A percentile compares a stretch with the other conserved stretches of the same genome.
Conservation (phyloP, 352 stramenopile genomes). For the Phytophthora pistaciae region DNA sequence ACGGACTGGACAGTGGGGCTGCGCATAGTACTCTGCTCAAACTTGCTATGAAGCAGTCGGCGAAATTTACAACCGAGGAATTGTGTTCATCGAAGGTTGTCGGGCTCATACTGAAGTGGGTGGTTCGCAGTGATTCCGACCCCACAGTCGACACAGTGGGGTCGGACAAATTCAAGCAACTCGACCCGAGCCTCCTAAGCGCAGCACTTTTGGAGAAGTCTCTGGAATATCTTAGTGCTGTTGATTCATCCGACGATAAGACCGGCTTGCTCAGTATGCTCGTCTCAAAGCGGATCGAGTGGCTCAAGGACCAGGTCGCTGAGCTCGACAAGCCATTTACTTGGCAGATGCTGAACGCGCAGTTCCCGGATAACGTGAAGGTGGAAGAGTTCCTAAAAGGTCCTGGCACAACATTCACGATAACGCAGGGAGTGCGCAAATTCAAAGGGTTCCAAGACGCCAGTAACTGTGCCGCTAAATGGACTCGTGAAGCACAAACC, state of each 20-base stretch:
- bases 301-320: slow-evolving; percentile 9
- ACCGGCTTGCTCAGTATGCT: background rate
- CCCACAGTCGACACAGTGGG: background rate
- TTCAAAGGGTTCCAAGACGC: background rate
- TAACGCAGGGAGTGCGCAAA: background rate
- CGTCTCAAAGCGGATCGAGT: slow-evolving; percentile 3
- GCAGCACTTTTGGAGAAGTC: slow-evolving; percentile 3
- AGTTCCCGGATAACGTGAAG: slow-evolving; percentile 4
- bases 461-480: background rate
- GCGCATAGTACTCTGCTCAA: slow-evolving; percentile 1
- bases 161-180: background rate
- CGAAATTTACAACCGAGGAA: background rate
- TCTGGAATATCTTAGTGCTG: background rate
- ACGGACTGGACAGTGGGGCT: background rate
- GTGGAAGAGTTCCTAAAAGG: slow-evolving; percentile 13
- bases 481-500: background rate
- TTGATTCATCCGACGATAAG: background rate
- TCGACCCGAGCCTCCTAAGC: slow-evolving; percentile 1
- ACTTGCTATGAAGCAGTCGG: background rate
- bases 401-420: background rate
- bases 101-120: slow-evolving; percentile 11
- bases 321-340: slow-evolving; percentile 11
- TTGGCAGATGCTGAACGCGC: slow-evolving; percentile 14
- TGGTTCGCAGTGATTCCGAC: background rate
- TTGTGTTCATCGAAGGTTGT: slow-evolving; percentile 1